These are phyloP conservation scores for Porodaedalea pini DNA, from an alignment of 1,284 basidiomycete species.

Conservation along the genomic window DNA sequence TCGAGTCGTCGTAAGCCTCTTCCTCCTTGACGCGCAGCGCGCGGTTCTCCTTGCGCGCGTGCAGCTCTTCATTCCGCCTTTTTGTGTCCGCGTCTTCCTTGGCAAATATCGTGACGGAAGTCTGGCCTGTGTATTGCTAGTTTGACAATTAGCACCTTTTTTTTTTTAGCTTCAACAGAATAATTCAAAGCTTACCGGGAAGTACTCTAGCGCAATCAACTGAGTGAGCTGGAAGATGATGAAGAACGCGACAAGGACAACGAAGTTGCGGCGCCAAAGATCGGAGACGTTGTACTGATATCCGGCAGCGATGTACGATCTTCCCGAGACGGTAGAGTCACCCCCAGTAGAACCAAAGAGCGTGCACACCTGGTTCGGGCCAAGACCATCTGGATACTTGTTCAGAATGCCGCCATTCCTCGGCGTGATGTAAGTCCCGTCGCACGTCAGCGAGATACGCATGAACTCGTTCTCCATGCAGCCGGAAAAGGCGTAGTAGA, in stretches of 20 bases:
- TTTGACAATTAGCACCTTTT: neutral
- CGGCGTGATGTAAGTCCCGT: conserved; percentile 67
- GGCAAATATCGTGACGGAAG: conserved; percentile 62
- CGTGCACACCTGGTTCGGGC: conserved; percentile 67
- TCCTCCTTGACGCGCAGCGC: conserved; percentile 34
- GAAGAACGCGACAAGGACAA: conserved; percentile 60
- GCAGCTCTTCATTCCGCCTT: conserved; percentile 58
- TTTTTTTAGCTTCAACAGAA: neutral
- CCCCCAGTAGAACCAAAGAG: conserved; percentile 56
- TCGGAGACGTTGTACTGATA: conserved; percentile 49
- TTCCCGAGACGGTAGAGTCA: conserved; percentile 45
- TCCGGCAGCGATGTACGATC: conserved; percentile 55
- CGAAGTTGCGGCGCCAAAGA: conserved; percentile 59
- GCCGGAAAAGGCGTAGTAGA: conserved; percentile 77
- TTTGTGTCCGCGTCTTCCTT: conserved; percentile 69
- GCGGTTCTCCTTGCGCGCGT: conserved; percentile 44
- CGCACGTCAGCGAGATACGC: conserved; percentile 66
- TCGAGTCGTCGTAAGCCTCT: conserved; percentile 33
- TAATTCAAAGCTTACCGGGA: conserved; percentile 44
- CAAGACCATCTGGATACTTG: conserved; percentile 58
- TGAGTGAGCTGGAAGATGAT: conserved; percentile 65
- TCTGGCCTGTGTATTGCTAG: conserved; percentile 47
- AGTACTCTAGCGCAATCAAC: conserved; percentile 57
- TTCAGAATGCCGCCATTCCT: conserved; percentile 59
- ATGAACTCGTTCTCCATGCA: conserved; percentile 84